A percentile compares a stretch with the other conserved stretches of the same genome.
Evolutionary conservation across 257 asterid species (phyloP).

Genomic region (Solanum chaucha): DNA sequence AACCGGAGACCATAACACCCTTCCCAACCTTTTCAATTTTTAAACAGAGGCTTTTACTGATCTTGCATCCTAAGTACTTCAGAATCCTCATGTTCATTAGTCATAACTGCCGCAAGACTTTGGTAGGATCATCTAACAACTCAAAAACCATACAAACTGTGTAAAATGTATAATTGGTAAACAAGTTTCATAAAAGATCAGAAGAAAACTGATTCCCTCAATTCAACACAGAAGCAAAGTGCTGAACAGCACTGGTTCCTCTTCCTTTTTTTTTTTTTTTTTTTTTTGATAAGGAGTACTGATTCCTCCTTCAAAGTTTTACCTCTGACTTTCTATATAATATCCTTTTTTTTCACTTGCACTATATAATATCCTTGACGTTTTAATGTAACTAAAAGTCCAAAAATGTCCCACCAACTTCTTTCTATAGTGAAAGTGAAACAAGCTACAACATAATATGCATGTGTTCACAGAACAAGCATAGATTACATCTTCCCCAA

Average conservation of each 20-base stretch:
- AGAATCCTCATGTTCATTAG: neutral
- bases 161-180: neutral
- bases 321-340: neutral
- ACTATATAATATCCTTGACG: neutral
- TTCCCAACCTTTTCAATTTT: neutral
- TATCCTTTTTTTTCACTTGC: neutral
- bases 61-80: neutral
- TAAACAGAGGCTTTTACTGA: neutral
- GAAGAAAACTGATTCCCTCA: neutral
- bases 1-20: no score
- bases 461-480: neutral
- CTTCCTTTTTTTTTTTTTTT: neutral
- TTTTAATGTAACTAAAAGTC: neutral
- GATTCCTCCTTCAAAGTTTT: neutral
- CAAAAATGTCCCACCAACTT: neutral
- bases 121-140: neutral
- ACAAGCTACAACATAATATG: neutral
- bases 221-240: neutral
- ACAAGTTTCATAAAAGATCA: neutral
- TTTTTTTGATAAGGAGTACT: neutral
- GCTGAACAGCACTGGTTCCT: neutral
- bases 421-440: neutral
- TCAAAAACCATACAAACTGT: neutral
- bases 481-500: neutral
- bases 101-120: neutral